phyloP scores from a whole-genome alignment of 2,329 filamentous ascomycete species.

The Esteya vermicola region DNA sequence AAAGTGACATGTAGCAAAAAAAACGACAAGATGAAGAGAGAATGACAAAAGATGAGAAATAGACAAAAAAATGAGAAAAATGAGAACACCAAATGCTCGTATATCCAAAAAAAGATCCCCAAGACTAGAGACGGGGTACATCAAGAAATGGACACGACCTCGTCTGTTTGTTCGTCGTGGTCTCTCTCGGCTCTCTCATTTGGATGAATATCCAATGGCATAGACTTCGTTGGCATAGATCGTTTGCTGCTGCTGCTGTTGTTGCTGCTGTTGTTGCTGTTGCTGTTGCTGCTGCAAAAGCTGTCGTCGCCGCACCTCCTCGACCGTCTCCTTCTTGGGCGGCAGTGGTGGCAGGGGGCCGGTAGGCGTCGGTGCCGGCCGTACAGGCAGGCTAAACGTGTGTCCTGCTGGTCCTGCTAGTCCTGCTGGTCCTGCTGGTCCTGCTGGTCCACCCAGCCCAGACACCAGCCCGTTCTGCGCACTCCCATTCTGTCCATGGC shows the following conservation, averaged over 20 bases:
- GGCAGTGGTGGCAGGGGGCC: slow-evolving; percentile 45
- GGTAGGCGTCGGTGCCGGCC: slow-evolving; percentile 44
- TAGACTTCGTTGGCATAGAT: no score
- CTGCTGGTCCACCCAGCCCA: no score
- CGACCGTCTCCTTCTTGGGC: slow-evolving; percentile 38
- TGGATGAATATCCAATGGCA: slow-evolving; percentile 17
- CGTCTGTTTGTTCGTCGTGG: no score
- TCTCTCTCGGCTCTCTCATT: no score
- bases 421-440: slow-evolving; percentile 17
- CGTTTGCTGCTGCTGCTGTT: neutral
- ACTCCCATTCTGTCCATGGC: no score
- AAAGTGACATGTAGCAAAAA: neutral
- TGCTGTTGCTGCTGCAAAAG: slow-evolving; percentile 1
- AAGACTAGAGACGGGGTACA: no score
- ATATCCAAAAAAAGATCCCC: no score
- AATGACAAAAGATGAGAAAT: neutral
- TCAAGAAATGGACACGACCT: no score
- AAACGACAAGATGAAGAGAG: neutral
- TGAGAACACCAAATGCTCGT: no score
- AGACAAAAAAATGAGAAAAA: no score
- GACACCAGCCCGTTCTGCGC: no score
- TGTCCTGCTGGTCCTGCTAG: slow-evolving; percentile 23
- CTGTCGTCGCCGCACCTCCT: slow-evolving; percentile 28
- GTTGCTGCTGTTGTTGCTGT: neutral
- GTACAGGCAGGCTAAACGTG: slow-evolving; percentile 51